These are phyloP conservation scores for Tuber brumale DNA, from an alignment of 495 filamentous ascomycete species.

Conservation along the genomic window DNA sequence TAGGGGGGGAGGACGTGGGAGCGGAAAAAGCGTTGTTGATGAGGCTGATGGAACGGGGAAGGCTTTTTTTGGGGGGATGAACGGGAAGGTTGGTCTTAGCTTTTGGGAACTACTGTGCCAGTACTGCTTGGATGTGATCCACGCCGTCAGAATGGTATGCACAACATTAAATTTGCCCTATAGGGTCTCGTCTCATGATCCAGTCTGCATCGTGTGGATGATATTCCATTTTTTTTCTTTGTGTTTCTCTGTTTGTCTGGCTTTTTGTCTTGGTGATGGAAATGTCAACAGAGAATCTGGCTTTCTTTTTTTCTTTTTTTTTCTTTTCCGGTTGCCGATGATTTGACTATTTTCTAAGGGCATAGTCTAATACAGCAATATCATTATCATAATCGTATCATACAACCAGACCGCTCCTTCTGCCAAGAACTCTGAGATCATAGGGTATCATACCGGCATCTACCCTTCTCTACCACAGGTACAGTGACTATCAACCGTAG, in stretches of 20 bases:
- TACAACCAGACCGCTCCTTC: neutral
- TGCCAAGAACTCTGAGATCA: neutral
- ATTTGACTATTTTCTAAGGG: neutral
- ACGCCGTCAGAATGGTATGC: neutral
- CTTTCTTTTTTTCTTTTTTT: neutral
- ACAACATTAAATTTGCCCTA: neutral
- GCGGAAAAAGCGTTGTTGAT: neutral
- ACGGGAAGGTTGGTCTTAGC: constrained; percentile 1
- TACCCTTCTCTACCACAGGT: neutral
- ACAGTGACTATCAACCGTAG: neutral
- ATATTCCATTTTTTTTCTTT: neutral
- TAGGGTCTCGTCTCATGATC: neutral
- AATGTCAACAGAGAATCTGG: neutral
- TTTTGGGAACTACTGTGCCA: neutral
- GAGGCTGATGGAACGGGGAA: neutral
- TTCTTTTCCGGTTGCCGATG: neutral
- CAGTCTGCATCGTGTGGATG: neutral
- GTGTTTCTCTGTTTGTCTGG: neutral
- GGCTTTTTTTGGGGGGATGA: neutral
- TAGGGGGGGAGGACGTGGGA: neutral
- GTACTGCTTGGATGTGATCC: neutral
- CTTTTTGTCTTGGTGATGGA: neutral
- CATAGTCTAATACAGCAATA: neutral
- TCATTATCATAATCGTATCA: neutral
- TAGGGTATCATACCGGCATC: neutral